Evolutionary conservation across 352 stramenopile species (phyloP).

Genomic region (Pythium aphanidermatum): DNA sequence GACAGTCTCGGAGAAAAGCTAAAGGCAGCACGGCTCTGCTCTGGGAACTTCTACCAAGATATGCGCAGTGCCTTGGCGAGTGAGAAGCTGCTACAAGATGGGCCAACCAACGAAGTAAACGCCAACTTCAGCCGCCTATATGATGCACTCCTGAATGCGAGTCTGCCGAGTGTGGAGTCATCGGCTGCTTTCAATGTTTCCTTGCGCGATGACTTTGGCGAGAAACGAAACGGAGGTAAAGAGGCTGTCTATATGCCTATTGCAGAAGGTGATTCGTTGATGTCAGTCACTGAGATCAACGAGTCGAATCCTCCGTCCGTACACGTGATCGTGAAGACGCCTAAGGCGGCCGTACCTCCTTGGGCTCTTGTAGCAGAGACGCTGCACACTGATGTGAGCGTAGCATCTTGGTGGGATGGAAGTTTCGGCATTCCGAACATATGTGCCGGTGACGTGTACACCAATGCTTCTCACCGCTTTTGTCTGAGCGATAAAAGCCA

Average conservation of each 20-base stretch:
- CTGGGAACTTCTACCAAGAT: constrained; percentile 55
- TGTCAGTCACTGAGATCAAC: neutral
- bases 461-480: constrained; percentile 34
- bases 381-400: constrained; percentile 58
- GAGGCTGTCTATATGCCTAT: neutral
- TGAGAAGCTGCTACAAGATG: constrained; percentile 30
- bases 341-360: constrained; percentile 43
- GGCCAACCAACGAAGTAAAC: constrained; percentile 20
- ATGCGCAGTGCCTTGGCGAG: constrained; percentile 38
- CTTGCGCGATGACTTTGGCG: neutral
- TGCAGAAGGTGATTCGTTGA: neutral
- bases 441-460: constrained; percentile 61
- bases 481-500: constrained; percentile 42
- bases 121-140: constrained; percentile 35
- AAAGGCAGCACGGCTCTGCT: constrained; percentile 60
- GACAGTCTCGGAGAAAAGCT: constrained; percentile 35
- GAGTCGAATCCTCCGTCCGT: constrained; percentile 17
- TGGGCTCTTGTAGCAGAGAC: constrained; percentile 56
- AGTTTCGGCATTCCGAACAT: constrained; percentile 67
- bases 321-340: constrained; percentile 51
- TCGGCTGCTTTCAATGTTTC: constrained; percentile 21
- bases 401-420: constrained; percentile 76
- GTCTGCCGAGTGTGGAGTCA: constrained; percentile 22
- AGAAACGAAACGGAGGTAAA: neutral
- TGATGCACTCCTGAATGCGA: constrained; percentile 36